Conservation (phyloP, 352 stramenopile species). For the Chrysophaeum taylorii region DNA sequence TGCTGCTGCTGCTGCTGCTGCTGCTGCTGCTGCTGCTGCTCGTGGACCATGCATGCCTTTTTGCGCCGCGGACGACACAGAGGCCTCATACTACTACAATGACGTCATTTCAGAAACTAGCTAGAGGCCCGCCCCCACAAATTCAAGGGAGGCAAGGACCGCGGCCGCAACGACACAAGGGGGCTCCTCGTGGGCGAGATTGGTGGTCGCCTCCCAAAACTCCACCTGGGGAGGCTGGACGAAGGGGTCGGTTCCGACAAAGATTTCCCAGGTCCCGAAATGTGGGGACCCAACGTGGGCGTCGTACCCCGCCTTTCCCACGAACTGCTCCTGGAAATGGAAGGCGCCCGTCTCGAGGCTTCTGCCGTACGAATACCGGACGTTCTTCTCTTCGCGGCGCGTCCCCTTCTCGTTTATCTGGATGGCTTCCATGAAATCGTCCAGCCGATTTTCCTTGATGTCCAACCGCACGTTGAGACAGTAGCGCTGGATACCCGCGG, state of each 20-base stretch:
- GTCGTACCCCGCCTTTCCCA: conserved; percentile 7
- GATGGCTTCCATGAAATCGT: background rate
- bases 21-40: too few species aligned
- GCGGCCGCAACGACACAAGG: background rate
- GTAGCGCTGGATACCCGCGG: background rate
- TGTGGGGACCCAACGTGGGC: background rate
- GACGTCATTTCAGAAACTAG: too few species aligned
- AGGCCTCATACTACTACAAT: too few species aligned
- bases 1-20: too few species aligned
- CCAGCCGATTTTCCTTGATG: background rate
- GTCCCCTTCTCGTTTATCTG: background rate
- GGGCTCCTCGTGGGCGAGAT: background rate
- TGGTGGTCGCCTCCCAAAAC: background rate
- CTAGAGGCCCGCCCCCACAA: background rate
- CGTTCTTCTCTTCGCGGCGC: background rate
- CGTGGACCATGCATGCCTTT: too few species aligned
- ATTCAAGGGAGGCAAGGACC: background rate
- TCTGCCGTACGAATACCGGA: conserved; percentile 5
- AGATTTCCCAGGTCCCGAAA: conserved; percentile 4
- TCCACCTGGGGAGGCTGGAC: background rate
- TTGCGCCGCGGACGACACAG: too few species aligned
- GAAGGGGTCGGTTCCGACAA: background rate
- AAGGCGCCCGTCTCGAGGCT: background rate
- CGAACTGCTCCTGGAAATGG: conserved; percentile 14
- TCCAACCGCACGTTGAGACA: background rate